Conservation (phyloP, 106 monocot genomes). For the Phalaenopsis equestris region DNA sequence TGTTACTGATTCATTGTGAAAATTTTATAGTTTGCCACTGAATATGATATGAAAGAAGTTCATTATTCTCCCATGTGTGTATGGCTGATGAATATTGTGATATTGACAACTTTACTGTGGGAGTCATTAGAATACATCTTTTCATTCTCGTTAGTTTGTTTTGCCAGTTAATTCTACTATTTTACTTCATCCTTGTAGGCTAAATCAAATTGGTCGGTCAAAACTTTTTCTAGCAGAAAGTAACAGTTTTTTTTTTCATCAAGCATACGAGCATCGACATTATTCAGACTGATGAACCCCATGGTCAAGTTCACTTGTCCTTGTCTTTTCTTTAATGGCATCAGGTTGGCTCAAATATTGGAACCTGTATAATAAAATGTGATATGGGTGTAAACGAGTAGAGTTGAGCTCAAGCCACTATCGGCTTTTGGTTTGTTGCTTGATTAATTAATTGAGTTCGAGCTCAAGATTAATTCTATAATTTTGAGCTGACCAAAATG, state of each 20-base stretch:
- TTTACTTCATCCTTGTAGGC: not conserved
- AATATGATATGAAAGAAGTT: not conserved
- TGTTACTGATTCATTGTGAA: constrained; percentile 3
- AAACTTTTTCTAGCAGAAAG: not conserved
- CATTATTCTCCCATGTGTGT: not conserved
- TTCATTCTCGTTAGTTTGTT: not conserved
- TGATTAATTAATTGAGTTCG: too few relatives aligned
- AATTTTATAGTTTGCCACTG: not conserved
- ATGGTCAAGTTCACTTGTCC: not conserved
- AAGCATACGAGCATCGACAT: not conserved
- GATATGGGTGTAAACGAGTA: not conserved
- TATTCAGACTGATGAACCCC: not conserved
- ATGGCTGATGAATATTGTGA: not conserved
- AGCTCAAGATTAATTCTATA: too few relatives aligned
- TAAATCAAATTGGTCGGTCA: not conserved
- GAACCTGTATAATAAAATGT: not conserved
- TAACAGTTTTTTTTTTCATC: not conserved
- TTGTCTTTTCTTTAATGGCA: not conserved
- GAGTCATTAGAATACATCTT: not conserved
- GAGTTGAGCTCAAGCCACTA: too few relatives aligned
- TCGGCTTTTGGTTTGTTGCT: too few relatives aligned
- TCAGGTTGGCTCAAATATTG: not conserved
- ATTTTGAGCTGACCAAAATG: too few relatives aligned
- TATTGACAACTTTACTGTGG: not conserved
- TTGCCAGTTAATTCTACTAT: not conserved